A percentile compares a stretch with the other conserved stretches of the same genome.
Conservation (phyloP, 2,329 filamentous ascomycete species). For the Raffaelea albimanens region DNA sequence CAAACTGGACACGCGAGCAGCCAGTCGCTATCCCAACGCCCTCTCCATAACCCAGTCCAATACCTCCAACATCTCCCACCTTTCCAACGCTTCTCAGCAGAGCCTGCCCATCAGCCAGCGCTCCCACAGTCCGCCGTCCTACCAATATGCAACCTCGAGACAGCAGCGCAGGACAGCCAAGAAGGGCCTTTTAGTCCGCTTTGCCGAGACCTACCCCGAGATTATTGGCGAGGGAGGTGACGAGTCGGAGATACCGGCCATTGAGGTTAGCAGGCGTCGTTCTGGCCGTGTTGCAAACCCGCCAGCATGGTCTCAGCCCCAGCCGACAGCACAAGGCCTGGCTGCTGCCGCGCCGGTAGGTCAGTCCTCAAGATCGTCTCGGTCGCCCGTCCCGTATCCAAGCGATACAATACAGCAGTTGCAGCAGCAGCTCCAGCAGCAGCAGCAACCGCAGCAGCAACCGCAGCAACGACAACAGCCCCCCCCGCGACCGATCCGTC, state of each 20-base stretch:
- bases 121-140: conserved; percentile 35
- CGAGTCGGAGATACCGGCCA: conserved; percentile 63
- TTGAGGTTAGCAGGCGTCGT: conserved; percentile 59
- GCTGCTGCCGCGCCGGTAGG: background rate
- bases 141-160: background rate
- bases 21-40: conserved; percentile 46
- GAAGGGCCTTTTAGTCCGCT: conserved; percentile 66
- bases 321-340: background rate
- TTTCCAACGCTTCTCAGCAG: conserved; percentile 28
- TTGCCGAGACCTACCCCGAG: conserved; percentile 62
- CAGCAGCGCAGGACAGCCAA: conserved; percentile 20
- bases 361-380: background rate
- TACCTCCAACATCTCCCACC: too few species aligned
- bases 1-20: conserved; percentile 45
- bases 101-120: conserved; percentile 33
- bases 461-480: conserved; percentile 15
- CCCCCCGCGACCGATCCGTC: conserved; percentile 34
- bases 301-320: conserved; percentile 8
- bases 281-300: conserved; percentile 22
- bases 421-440: too few species aligned
- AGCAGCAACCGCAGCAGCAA: too few species aligned
- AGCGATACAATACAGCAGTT: too few species aligned
- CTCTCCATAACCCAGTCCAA: conserved; percentile 34
- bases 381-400: too few species aligned
- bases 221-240: conserved; percentile 89